A percentile compares a stretch with the other conserved stretches of the same genome.
These are phyloP conservation scores for Hevea brasiliensis DNA, from an alignment of 345 rosid species.

Conservation along the genomic window DNA sequence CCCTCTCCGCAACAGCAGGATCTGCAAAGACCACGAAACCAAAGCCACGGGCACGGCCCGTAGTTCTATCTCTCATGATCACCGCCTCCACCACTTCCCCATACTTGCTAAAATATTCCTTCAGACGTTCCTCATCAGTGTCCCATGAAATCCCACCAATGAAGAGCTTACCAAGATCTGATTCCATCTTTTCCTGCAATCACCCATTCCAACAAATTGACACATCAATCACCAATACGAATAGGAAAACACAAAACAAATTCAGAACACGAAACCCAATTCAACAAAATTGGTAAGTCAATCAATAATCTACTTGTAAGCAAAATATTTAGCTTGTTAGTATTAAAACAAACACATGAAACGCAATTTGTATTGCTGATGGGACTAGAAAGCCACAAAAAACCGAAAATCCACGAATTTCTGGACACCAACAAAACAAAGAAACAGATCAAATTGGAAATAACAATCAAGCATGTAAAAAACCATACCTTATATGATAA, in stretches of 20 bases:
- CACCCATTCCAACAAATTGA: constrained; percentile 28
- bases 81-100: constrained; percentile 97
- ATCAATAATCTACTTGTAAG: constrained; percentile 16
- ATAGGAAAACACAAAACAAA: constrained; percentile 19
- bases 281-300: constrained; percentile 20
- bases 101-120: constrained; percentile 78
- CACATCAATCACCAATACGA: constrained; percentile 33
- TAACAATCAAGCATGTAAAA: constrained; percentile 27
- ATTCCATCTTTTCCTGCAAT: constrained; percentile 71
- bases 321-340: constrained; percentile 12
- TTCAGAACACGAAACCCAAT: constrained; percentile 13
- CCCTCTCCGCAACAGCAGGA: constrained; percentile 84
- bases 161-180: constrained; percentile 88
- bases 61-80: constrained; percentile 95
- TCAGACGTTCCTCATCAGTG: constrained; percentile 89
- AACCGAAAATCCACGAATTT: neutral
- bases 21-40: constrained; percentile 95
- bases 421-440: neutral
- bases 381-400: neutral
- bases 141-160: constrained; percentile 99
- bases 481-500: constrained; percentile 43
- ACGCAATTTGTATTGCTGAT: neutral
- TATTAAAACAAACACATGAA: constrained; percentile 17
- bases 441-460: constrained; percentile 36
- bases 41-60: constrained; percentile 98